Base-by-base conservation (phyloP, 306 rosid species). In the Citrullus mucosospermus region DNA sequence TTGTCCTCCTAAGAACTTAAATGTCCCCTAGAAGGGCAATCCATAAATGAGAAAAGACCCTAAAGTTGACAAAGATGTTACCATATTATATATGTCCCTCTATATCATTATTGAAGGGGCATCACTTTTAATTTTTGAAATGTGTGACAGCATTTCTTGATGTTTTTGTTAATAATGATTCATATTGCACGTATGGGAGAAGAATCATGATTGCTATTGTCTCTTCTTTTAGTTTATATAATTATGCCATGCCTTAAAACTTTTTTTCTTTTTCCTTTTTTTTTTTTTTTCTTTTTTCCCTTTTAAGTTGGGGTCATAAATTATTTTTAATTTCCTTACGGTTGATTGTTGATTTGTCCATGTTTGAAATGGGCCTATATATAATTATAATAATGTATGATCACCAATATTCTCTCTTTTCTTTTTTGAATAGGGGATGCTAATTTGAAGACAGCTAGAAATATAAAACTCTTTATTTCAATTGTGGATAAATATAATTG, bases 121-220 rank as follows among this genome's bases (percentile, higher is more conserved):
- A 68, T 79, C 85, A 39, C 28, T 38, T 11, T 17, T 67, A 18
- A 8, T 12, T 34, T 34, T 32, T 63, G 12, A 67, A 67, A 65
- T 65, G 74, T 67, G 74, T 67, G 54, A 67, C 74, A 67, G 16
- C 53, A 41, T 67, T 67, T 67, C 51, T 67, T 67, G 74, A 67
- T 67, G 74, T 67, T 67, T 67, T 67, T 67, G 74, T 67, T 67
- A 67, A 67, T 67, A 16, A 67, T 67, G 32, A 38, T 41, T 66
- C 74, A 9, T 20, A 67, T 38, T 67, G 74, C 74, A 67, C 74
- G 74, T 67, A 67, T 18, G 74, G 53, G 6, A 38, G 74, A 18
- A 38, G 53, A 67, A 67, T 39, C 74, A 41, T 67, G 17, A 67
- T 67, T 67, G 4, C 53, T 18, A 32, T n/a, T 41, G 74, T 67